Conservation (phyloP, 441 rosid genomes). For the Oxalis stricta region DNA sequence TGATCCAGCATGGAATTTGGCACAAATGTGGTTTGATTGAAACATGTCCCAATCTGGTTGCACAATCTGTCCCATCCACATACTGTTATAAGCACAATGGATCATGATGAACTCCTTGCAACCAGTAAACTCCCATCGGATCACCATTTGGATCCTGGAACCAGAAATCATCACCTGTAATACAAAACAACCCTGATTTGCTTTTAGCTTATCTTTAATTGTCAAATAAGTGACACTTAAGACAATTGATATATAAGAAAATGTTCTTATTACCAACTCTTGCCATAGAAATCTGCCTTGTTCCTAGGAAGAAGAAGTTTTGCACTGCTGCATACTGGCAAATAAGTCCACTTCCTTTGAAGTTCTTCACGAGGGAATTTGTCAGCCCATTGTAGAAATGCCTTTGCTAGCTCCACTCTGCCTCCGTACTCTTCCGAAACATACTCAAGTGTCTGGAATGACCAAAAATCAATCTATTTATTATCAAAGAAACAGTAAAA, state of each 20-base stretch:
- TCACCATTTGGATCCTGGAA: conserved; percentile 77
- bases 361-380: conserved; percentile 47
- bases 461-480: too few species aligned
- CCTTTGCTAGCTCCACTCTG: conserved; percentile 54
- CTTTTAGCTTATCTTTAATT: too few species aligned
- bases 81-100: conserved; percentile 71
- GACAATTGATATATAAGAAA: neutral
- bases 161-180: conserved; percentile 74
- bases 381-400: conserved; percentile 45
- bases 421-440: conserved; percentile 64
- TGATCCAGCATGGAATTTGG: conserved; percentile 68
- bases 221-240: neutral
- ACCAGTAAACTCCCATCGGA: conserved; percentile 68
- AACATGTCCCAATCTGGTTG: conserved; percentile 95
- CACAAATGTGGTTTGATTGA: conserved; percentile 68
- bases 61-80: conserved; percentile 73
- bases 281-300: conserved; percentile 56
- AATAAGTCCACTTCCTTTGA: conserved; percentile 49
- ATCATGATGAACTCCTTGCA: conserved; percentile 76
- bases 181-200: too few species aligned
- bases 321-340: conserved; percentile 85
- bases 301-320: conserved; percentile 76
- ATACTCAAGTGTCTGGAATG: conserved; percentile 44
- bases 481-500: neutral
- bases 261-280: conserved; percentile 43